Evolutionary conservation across 164 flowering plant species (phyloP), one percentile per base, ranked within the genome.

Genomic region (Cinnamomum chago): DNA sequence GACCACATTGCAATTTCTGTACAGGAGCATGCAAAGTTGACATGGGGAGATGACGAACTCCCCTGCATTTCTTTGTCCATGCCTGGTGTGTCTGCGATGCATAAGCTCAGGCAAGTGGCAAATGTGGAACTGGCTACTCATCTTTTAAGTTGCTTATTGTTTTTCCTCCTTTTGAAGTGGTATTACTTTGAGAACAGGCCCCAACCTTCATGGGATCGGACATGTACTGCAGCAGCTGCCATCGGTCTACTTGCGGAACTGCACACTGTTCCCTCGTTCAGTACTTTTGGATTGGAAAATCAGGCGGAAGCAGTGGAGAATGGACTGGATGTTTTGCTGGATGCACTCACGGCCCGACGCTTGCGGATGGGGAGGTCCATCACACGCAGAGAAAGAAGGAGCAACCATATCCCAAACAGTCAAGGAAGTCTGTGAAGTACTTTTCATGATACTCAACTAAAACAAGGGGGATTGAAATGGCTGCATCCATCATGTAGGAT

Each of bases 191-290:
- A 6, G 55, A 25, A 30, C 80, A 95, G 99, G 85, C 97, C 99
- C n/a, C 99, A 95, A 66, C 99, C 99, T 52, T 93, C 98, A 40
- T 90, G 96, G 98, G 98, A 95, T 74, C 91, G 97, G 3, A 93
- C 97, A 51, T 95, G 98, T 76, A 95, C 98, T 58, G 98, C 98
- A 67, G 97, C 94, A 5, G 99, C 99, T 70, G 98, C 96, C 10
- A 74, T 83, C 5, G 88, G 86, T 50, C 92, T 93, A 65, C 92
- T 95, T 25, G 79, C 82, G 2, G 99, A 95, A 81, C 83, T 95
- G 68, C 89, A 89, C 18, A 75, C 72, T 30, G 75, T 85, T 76
- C 93, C 92, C 3, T 68, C 79, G 23, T 86, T 84, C 40, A 82
- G 84, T 74, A 78, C 84, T 3, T 65, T 40, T 66, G 85, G 84